Evolutionary conservation across 306 rosid genomes (phyloP).

Genomic region (Glycine soja): DNA sequence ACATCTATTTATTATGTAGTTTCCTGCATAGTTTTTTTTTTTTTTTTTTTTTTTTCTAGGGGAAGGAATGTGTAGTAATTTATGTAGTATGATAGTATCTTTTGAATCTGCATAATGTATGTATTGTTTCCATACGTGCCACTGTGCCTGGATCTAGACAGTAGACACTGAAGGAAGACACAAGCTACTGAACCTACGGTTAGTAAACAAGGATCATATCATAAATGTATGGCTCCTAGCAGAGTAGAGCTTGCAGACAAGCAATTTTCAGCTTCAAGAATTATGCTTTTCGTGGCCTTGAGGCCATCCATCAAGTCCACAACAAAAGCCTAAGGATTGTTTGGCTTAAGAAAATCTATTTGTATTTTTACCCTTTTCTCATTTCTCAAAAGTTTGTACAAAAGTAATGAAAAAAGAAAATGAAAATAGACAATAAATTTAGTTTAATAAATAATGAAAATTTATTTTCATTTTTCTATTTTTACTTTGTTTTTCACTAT

Average conservation of each 20-base stretch:
- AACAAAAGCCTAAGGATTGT: too few relatives aligned
- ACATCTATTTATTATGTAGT: constrained; percentile 25
- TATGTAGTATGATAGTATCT: constrained; percentile 3
- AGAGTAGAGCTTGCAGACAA: constrained; percentile 9
- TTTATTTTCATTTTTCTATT: too few relatives aligned
- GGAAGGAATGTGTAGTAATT: neutral
- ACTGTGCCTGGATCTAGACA: neutral
- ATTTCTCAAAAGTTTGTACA: too few relatives aligned
- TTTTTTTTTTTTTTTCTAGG: neutral
- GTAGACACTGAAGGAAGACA: neutral
- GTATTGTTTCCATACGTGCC: neutral
- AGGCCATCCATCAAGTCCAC: too few relatives aligned
- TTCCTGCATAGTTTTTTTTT: constrained; percentile 28
- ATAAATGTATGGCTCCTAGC: neutral
- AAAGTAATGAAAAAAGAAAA: too few relatives aligned
- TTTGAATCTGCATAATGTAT: constrained; percentile 19
- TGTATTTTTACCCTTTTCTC: too few relatives aligned
- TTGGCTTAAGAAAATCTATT: too few relatives aligned
- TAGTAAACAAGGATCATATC: neutral
- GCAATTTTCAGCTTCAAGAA: neutral
- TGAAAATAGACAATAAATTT: too few relatives aligned
- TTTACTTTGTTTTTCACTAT: too few relatives aligned
- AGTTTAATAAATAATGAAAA: too few relatives aligned
- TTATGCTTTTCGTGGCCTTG: too few relatives aligned
- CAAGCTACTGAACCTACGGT: neutral